These are phyloP conservation scores for Suillus alpinus DNA, from an alignment of 768 basidiomycete genomes.

Conservation along the genomic window DNA sequence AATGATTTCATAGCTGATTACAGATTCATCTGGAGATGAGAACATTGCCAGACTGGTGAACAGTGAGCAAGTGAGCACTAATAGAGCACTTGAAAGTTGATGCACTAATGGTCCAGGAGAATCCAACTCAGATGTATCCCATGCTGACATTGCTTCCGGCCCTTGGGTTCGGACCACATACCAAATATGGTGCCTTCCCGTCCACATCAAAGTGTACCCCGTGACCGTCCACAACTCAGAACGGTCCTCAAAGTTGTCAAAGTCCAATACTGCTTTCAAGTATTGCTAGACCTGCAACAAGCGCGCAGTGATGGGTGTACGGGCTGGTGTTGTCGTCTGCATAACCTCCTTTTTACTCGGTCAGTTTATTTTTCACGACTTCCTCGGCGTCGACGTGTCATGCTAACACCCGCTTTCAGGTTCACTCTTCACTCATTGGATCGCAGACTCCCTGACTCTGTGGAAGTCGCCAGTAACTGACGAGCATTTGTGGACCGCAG, in stretches of 20 bases:
- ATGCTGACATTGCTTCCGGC: neutral
- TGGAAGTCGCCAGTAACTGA: conserved; percentile 91
- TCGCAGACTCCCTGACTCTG: conserved; percentile 86
- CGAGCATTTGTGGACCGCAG: conserved; percentile 78
- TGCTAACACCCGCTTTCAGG: conserved; percentile 39
- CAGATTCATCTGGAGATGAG: neutral
- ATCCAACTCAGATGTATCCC: neutral
- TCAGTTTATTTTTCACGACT: conserved; percentile 25
- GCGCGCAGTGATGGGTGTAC: conserved; percentile 58
- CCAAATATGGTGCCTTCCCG: neutral
- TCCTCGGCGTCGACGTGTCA: neutral
- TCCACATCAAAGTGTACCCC: conserved; percentile 2
- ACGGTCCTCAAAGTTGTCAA: neutral
- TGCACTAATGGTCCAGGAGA: neutral
- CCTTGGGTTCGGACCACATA: neutral
- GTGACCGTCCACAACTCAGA: neutral
- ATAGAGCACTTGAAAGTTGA: neutral
- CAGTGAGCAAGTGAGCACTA: neutral
- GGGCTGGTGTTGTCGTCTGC: conserved; percentile 72
- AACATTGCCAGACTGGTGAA: neutral
- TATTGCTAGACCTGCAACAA: neutral
- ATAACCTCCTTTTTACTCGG: conserved; percentile 81
- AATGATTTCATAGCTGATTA: neutral
- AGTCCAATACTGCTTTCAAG: neutral
- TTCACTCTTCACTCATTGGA: conserved; percentile 85